phyloP scores from a whole-genome alignment of 495 filamentous ascomycete species.

The Penicillium canescens region DNA sequence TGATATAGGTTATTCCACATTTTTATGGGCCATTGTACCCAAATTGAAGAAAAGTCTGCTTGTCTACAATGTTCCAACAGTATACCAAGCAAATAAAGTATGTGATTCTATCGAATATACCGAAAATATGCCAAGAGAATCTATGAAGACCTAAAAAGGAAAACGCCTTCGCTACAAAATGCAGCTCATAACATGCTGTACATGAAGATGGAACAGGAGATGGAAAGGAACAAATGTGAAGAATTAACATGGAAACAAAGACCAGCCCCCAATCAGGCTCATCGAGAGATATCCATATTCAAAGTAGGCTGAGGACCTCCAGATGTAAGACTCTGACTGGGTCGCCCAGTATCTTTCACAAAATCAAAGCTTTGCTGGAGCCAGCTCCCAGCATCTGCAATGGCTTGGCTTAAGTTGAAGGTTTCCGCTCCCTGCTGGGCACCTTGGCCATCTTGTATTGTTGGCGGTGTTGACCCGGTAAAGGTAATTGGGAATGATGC shows the following conservation, averaged over 20 bases:
- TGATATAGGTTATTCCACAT: too few species aligned
- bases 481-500: constrained; percentile 31
- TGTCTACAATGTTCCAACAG: too few species aligned
- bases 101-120: background rate
- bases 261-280: background rate
- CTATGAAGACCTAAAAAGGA: background rate
- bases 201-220: background rate
- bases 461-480: constrained; percentile 34
- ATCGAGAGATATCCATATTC: constrained; percentile 12
- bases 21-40: too few species aligned
- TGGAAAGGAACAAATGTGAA: background rate
- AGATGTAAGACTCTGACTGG: constrained; percentile 9
- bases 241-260: background rate
- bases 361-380: constrained; percentile 45
- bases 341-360: constrained; percentile 25
- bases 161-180: background rate
- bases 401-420: constrained; percentile 44
- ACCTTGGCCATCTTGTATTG: constrained; percentile 41
- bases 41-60: too few species aligned
- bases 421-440: constrained; percentile 25
- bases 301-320: constrained; percentile 1
- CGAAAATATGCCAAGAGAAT: background rate
- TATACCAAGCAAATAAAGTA: background rate
- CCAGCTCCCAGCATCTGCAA: constrained; percentile 48
- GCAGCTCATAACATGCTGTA: constrained; percentile 1